Conservation (phyloP, 345 rosid species). For the Noccaea bulbosa region DNA sequence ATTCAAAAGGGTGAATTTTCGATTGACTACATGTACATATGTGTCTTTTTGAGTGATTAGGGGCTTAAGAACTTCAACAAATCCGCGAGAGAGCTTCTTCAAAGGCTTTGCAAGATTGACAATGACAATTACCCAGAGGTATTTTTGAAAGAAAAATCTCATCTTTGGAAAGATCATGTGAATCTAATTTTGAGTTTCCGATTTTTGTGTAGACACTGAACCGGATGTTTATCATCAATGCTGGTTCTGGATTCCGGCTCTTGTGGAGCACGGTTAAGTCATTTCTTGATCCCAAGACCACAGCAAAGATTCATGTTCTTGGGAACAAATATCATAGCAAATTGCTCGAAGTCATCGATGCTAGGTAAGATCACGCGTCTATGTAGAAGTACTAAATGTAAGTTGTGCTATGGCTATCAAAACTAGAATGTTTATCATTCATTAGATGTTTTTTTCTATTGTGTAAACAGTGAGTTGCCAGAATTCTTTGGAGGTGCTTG, state of each 20-base stretch:
- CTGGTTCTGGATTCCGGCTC: conserved; percentile 91
- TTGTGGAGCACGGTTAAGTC: conserved; percentile 89
- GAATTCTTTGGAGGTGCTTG: conserved; percentile 94
- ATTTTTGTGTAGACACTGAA: conserved; percentile 66
- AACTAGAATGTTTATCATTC: neutral
- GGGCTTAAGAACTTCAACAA: conserved; percentile 87
- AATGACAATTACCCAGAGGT: conserved; percentile 95
- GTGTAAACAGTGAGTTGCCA: conserved; percentile 79
- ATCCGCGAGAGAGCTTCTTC: conserved; percentile 82
- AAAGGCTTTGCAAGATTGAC: conserved; percentile 73
- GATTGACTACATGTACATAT: neutral
- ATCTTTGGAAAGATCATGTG: neutral
- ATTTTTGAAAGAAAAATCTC: neutral
- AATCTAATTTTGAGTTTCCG: neutral
- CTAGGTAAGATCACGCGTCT: conserved; percentile 53
- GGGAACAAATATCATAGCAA: conserved; percentile 96
- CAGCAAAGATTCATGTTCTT: conserved; percentile 91
- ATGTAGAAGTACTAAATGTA: neutral
- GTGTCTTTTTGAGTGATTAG: conserved; percentile 46
- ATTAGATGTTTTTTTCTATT: neutral
- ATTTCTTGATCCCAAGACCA: conserved; percentile 92
- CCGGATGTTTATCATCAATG: conserved; percentile 97
- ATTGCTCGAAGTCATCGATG: conserved; percentile 92
- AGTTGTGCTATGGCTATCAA: neutral
- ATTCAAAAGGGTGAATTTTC: neutral